Evolutionary conservation across 2,329 filamentous ascomycete species (phyloP), one percentile per base, ranked within the genome.

Genomic region (Fusarium hostae): DNA sequence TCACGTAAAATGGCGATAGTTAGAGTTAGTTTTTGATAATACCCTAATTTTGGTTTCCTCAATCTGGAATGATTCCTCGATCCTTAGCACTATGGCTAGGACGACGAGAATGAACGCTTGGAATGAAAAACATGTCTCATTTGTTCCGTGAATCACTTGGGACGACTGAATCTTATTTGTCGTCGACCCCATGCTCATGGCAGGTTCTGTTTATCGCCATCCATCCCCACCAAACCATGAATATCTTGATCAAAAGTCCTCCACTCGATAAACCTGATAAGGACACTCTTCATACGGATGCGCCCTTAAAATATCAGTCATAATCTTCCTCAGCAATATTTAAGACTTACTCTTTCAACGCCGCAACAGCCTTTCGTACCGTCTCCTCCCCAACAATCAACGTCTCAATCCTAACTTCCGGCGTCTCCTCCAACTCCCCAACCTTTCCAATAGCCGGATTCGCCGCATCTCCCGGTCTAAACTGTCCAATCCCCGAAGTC

Each of bases 321-420:
- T 2, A 8, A 3, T 9, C 13, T 2, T 5, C 3, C 6, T 9
- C n/a, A 7, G 4, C 1, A 18, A 3, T 2, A 2, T 13, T 1
- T 1, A 12, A 9, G 9, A 70, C 87, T 76, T 72, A 92, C 91
- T 81, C 84, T 79, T 92, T 93, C 79, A 94, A 77, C 8, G 89
- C 91, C 34, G 84, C 85, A 0, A 93, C 90, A 3, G 86, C 91
- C 41, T 84, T 84, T 67, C 81, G 84, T 0, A 84, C 84, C 22
- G 87, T 83, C 12, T 91, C 87, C 73, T 87, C 85, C 0, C 90
- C 89, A 1, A 88, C 73, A 76, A 89, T 90, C 6, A 92, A 76
- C 2, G 87, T 87, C 82, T 94, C 91, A 20, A 92, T 88, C 51
- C 86, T 85, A 3, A 87, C 83, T 79, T 93, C 91, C 6, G 86